These are phyloP conservation scores for Laburnicola sp. DNA, from an alignment of 2,329 filamentous ascomycete genomes.

Conservation along the genomic window DNA sequence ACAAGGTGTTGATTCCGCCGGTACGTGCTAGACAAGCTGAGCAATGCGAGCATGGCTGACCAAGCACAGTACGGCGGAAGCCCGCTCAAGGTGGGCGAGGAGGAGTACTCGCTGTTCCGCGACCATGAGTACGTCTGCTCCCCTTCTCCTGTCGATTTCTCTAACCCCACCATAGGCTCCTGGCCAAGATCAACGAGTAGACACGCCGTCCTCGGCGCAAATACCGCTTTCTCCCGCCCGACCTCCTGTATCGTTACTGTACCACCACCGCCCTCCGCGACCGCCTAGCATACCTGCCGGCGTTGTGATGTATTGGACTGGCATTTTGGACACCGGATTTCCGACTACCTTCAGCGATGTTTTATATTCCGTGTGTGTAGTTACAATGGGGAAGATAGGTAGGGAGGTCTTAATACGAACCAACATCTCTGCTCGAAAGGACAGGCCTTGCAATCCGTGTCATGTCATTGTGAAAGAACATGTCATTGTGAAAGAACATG, in stretches of 20 bases:
- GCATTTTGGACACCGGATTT: slow-evolving; percentile 21
- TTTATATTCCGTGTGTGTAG: slow-evolving; percentile 20
- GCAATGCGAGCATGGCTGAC: neutral
- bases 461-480: neutral
- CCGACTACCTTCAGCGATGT: slow-evolving; percentile 17
- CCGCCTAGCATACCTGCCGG: slow-evolving; percentile 34
- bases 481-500: no score
- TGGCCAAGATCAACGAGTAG: slow-evolving; percentile 99
- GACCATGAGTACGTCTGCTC: slow-evolving; percentile 84
- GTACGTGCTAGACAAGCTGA: slow-evolving; percentile 55
- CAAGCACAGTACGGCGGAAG: slow-evolving; percentile 78
- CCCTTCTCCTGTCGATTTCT: neutral
- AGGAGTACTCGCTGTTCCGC: slow-evolving; percentile 94
- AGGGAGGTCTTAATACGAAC: slow-evolving; percentile 12
- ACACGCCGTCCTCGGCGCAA: slow-evolving; percentile 4
- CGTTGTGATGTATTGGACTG: slow-evolving; percentile 27
- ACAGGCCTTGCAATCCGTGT: neutral
- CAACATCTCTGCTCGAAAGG: slow-evolving; percentile 22
- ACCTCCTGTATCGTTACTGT: slow-evolving; percentile 33
- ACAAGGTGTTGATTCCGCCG: slow-evolving; percentile 95
- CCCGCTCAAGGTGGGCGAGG: slow-evolving; percentile 94
- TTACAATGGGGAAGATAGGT: slow-evolving; percentile 14
- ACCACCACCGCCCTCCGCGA: slow-evolving; percentile 29
- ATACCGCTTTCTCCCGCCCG: neutral
- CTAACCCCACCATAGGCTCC: slow-evolving; percentile 64